phyloP scores from a whole-genome alignment of 208 protist genomes.

The Trypanosoma scelopori region DNA sequence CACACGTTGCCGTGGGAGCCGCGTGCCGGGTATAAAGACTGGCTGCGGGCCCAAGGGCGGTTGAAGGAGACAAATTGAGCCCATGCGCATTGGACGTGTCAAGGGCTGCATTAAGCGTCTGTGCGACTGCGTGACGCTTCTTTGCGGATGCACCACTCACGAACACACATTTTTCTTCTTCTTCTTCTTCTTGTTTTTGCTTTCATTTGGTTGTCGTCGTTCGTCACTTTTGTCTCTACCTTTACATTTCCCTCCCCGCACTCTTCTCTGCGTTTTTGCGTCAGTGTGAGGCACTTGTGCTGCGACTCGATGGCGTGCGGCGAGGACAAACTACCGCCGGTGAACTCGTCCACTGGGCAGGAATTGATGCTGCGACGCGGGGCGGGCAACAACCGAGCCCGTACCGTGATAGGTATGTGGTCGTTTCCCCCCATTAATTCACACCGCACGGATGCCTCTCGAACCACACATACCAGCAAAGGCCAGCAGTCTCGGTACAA shows the following conservation, averaged over 20 bases:
- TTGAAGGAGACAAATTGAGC: conserved; percentile 21
- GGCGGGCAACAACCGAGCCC: not conserved
- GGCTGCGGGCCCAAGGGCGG: conserved; percentile 59
- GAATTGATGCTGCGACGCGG: not conserved
- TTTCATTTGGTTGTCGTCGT: not conserved
- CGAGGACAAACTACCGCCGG: conserved; percentile 12
- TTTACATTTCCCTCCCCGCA: not conserved
- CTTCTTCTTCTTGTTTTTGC: conserved; percentile 6
- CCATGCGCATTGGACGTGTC: not conserved
- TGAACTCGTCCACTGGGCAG: not conserved
- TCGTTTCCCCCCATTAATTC: conserved; percentile 3
- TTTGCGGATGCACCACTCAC: not conserved
- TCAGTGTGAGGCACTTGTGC: not conserved
- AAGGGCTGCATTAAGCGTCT: not conserved
- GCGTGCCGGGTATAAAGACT: conserved; percentile 59
- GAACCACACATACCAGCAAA: not conserved
- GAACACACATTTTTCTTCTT: not conserved
- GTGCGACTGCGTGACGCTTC: not conserved
- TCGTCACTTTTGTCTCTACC: not conserved
- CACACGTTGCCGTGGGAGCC: conserved; percentile 68
- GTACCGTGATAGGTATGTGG: not conserved
- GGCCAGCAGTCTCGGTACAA: not conserved
- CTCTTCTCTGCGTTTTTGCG: conserved; percentile 6
- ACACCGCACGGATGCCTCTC: conserved; percentile 4
- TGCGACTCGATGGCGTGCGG: not conserved